A percentile compares a stretch with the other conserved stretches of the same genome.
Conservation (phyloP, 179 eudicot genomes). For the Gypsophila paniculata region DNA sequence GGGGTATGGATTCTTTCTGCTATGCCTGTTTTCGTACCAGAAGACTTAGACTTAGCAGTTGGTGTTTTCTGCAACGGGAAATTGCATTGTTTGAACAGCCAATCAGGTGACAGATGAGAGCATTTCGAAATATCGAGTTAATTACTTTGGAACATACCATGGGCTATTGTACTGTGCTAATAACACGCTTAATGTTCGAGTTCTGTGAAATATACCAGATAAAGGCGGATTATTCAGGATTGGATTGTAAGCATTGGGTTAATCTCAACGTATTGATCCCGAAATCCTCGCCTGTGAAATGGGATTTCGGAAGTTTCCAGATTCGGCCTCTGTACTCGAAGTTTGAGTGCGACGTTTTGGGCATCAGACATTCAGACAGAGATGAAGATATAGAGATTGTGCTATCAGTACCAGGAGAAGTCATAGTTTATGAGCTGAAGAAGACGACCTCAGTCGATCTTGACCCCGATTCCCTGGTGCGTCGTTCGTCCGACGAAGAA, state of each 20-base stretch:
- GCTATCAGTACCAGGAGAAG: conserved; percentile 25
- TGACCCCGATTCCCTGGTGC: conserved; percentile 5
- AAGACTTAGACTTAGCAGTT: conserved; percentile 18
- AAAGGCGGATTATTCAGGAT: conserved; percentile 26
- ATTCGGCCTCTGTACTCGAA: conserved; percentile 21
- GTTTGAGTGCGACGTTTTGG: conserved; percentile 24
- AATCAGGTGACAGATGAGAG: conserved; percentile 10
- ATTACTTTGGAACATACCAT: conserved; percentile 26
- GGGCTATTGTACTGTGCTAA: conserved; percentile 12
- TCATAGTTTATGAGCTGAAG: conserved; percentile 17
- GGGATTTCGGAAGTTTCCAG: conserved; percentile 7
- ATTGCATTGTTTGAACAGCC: conserved; percentile 26
- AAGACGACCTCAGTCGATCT: background rate
- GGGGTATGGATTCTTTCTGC: conserved; percentile 16
- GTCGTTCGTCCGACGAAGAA: conserved; percentile 12
- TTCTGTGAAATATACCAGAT: conserved; percentile 17
- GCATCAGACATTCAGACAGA: conserved; percentile 5
- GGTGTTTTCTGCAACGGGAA: conserved; percentile 27
- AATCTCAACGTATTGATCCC: conserved; percentile 15
- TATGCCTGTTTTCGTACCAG: conserved; percentile 16
- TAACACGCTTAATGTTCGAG: conserved; percentile 4
- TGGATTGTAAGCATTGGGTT: conserved; percentile 17
- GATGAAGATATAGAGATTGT: conserved; percentile 13
- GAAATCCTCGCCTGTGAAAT: conserved; percentile 9
- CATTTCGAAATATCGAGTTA: background rate